Conservation (phyloP, 169 alveolate species). For the Babesia sp. region DNA sequence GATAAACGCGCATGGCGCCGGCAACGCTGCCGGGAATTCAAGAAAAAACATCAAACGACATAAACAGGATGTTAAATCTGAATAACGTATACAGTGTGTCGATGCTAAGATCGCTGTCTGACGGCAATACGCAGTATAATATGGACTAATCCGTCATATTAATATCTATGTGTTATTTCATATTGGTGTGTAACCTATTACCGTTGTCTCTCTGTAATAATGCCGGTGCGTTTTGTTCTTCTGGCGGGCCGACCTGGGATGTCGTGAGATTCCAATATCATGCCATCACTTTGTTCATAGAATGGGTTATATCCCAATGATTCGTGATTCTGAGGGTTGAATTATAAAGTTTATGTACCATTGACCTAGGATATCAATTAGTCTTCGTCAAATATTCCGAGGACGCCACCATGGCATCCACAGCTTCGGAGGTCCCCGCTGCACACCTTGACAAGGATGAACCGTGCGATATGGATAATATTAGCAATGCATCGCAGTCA, state of each 20-base stretch:
- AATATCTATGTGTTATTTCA: too few species aligned
- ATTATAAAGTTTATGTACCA: not conserved
- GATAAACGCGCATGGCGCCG: slow-evolving; percentile 63
- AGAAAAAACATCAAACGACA: slow-evolving; percentile 48
- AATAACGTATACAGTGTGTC: not conserved
- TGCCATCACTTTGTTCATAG: not conserved
- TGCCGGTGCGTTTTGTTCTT: too few species aligned
- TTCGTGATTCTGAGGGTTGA: not conserved
- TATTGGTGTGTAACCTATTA: too few species aligned
- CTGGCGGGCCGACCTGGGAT: not conserved
- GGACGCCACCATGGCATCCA: not conserved
- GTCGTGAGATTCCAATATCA: slow-evolving; percentile 4
- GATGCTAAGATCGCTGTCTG: too few species aligned
- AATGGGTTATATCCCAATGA: not conserved
- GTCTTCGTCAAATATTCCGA: too few species aligned
- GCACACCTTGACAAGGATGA: not conserved
- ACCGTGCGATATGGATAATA: not conserved
- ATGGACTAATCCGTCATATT: too few species aligned
- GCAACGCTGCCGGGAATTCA: slow-evolving; percentile 49
- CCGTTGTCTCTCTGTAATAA: too few species aligned
- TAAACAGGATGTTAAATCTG: slow-evolving; percentile 11
- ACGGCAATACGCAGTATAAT: too few species aligned
- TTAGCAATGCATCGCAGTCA: not conserved
- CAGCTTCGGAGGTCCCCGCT: not conserved
- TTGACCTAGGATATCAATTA: too few species aligned